Conservation (phyloP, 2,329 filamentous ascomycete species). For the Bimuria novae-zelandiae region DNA sequence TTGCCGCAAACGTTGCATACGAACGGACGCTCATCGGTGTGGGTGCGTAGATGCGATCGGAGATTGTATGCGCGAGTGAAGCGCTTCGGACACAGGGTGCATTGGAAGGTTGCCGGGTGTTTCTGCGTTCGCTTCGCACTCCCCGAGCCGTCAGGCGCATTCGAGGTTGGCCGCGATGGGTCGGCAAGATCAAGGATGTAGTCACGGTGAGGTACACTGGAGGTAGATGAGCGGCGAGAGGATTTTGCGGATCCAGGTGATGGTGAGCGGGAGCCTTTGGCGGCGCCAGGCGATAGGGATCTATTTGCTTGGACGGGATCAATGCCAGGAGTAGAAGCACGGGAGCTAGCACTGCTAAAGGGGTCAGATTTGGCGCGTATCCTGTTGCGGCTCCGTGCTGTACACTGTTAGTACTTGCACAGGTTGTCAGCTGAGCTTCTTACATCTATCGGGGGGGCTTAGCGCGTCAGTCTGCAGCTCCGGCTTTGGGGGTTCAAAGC, state of each 20-base stretch:
- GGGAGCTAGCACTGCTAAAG: slow-evolving; percentile 54
- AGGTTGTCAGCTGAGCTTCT: slow-evolving; percentile 42
- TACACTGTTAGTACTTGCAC: slow-evolving; percentile 21
- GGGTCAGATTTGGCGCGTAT: slow-evolving; percentile 66
- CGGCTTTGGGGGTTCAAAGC: slow-evolving; percentile 68
- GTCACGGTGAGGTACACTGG: slow-evolving; percentile 62
- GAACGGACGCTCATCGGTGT: slow-evolving; percentile 96
- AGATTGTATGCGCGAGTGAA: slow-evolving; percentile 97
- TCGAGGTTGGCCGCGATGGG: slow-evolving; percentile 75
- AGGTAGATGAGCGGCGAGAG: slow-evolving; percentile 56
- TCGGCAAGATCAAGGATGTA: slow-evolving; percentile 92
- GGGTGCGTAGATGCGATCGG: slow-evolving; percentile 90
- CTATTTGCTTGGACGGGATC: slow-evolving; percentile 36
- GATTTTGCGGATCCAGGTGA: slow-evolving; percentile 53
- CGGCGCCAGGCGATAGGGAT: slow-evolving; percentile 51
- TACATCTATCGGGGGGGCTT: slow-evolving; percentile 73
- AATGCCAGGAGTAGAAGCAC: slow-evolving; percentile 49
- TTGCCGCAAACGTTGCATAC: slow-evolving; percentile 97
- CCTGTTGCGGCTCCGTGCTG: slow-evolving; percentile 60
- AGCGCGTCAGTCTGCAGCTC: slow-evolving; percentile 73
- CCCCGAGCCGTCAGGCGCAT: slow-evolving; percentile 35
- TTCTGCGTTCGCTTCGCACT: slow-evolving; percentile 87
- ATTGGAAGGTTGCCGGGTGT: slow-evolving; percentile 96
- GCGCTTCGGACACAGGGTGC: slow-evolving; percentile 87
- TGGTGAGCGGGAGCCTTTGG: slow-evolving; percentile 51